Evolutionary conservation across 2,329 filamentous ascomycete species (phyloP).

Genomic region (Phyllachora maydis): DNA sequence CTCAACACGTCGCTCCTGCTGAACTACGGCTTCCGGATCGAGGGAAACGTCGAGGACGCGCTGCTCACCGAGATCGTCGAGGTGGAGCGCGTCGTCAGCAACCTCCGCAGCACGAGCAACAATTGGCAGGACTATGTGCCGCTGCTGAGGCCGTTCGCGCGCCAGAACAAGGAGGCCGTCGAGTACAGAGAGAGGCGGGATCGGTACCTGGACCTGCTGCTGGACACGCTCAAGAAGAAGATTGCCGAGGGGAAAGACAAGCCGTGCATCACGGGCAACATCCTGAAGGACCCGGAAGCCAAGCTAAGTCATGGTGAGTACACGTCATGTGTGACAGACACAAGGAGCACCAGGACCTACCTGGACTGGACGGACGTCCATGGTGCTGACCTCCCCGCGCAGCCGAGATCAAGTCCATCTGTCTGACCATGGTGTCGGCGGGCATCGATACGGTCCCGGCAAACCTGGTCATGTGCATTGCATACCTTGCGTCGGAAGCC

Average conservation of each 20-base stretch:
- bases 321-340: neutral
- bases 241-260: constrained; percentile 18
- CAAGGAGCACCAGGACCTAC: neutral
- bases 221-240: constrained; percentile 27
- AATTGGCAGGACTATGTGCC: constrained; percentile 81
- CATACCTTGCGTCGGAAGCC: constrained; percentile 45
- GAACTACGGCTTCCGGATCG: constrained; percentile 61
- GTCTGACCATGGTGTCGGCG: constrained; percentile 63
- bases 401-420: constrained; percentile 65
- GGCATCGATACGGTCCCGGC: constrained; percentile 66
- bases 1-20: constrained; percentile 60
- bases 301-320: constrained; percentile 12
- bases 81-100: constrained; percentile 57
- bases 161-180: constrained; percentile 37
- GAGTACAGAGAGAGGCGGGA: constrained; percentile 50
- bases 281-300: constrained; percentile 30
- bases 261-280: constrained; percentile 21
- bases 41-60: constrained; percentile 44
- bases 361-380: too few relatives aligned
- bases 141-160: constrained; percentile 42
- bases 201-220: constrained; percentile 44
- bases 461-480: constrained; percentile 63
- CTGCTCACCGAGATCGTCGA: constrained; percentile 53
- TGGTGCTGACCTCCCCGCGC: neutral
- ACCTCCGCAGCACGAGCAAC: constrained; percentile 59